Conservation (phyloP, 495 filamentous ascomycete genomes). For the Lichenothelia convexa region DNA sequence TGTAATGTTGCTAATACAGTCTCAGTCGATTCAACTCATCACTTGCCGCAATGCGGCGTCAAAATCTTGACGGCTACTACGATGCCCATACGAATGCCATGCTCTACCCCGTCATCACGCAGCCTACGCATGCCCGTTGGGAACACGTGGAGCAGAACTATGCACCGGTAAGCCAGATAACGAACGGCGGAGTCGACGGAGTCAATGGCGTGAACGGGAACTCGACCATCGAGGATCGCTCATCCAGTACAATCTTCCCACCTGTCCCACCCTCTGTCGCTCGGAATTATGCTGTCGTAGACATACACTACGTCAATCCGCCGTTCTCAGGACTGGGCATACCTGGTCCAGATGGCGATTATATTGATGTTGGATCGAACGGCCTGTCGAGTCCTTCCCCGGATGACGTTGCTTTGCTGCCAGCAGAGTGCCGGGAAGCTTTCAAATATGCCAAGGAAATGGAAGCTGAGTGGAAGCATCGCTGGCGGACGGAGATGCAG, state of each 20-base stretch:
- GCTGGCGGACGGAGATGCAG: constrained; percentile 44
- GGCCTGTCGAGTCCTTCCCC: constrained; percentile 45
- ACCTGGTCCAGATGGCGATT: constrained; percentile 45
- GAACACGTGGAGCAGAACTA: constrained; percentile 28
- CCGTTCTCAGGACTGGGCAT: constrained; percentile 36
- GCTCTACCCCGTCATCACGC: constrained; percentile 72
- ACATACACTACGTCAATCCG: constrained; percentile 48
- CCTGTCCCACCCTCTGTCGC: constrained; percentile 44
- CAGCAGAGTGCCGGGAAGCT: constrained; percentile 48
- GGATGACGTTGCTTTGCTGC: constrained; percentile 52
- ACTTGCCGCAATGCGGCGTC: constrained; percentile 42
- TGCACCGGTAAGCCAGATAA: background rate
- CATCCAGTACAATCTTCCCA: constrained; percentile 33
- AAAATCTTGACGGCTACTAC: constrained; percentile 62
- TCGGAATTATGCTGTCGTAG: constrained; percentile 58
- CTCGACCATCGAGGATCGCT: background rate
- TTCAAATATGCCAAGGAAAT: constrained; percentile 42
- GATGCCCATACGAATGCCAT: constrained; percentile 85
- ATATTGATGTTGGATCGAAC: constrained; percentile 40
- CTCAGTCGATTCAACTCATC: constrained; percentile 65
- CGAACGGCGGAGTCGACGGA: constrained; percentile 2
- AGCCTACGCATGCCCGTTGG: constrained; percentile 73
- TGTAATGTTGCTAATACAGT: too few relatives aligned
- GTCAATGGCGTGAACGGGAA: constrained; percentile 8
- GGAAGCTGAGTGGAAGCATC: constrained; percentile 53